Conservation (phyloP, 495 filamentous ascomycete genomes). For the Apodospora peruviana region DNA sequence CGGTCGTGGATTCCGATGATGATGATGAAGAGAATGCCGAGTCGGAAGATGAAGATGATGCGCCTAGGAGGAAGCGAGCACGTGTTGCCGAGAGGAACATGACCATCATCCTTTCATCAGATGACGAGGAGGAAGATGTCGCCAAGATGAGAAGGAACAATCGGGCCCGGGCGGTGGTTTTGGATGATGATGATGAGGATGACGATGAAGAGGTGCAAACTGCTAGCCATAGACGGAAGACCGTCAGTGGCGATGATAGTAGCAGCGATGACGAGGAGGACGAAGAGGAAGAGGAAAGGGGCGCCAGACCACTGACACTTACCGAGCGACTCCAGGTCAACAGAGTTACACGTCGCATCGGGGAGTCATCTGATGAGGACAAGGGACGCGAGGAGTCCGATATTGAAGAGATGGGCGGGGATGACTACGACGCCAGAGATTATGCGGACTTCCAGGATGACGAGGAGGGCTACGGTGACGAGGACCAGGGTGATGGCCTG, state of each 20-base stretch:
- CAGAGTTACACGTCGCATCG: constrained; percentile 1
- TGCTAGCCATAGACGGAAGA: background rate
- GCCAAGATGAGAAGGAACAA: background rate
- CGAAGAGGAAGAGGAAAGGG: background rate
- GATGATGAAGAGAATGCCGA: background rate
- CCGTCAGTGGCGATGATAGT: background rate
- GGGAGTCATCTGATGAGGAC: background rate
- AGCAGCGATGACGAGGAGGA: constrained; percentile 1
- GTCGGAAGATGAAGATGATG: background rate
- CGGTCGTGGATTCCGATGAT: constrained; percentile 12
- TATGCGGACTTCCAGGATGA: constrained; percentile 18
- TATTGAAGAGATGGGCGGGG: constrained; percentile 6
- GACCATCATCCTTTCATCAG: constrained; percentile 3
- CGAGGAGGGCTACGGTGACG: constrained; percentile 5
- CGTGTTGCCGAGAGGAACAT: constrained; percentile 1
- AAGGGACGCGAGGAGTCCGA: background rate
- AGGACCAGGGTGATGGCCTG: background rate
- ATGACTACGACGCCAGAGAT: constrained; percentile 13
- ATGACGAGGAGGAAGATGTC: constrained; percentile 9
- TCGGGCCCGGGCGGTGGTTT: constrained; percentile 1
- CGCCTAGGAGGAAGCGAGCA: constrained; percentile 3
- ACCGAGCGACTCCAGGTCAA: constrained; percentile 14
- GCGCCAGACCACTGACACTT: constrained; percentile 5
- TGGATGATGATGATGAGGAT: constrained; percentile 2
- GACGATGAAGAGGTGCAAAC: background rate